Conservation (phyloP, 345 rosid genomes). For the Populus davidiana region DNA sequence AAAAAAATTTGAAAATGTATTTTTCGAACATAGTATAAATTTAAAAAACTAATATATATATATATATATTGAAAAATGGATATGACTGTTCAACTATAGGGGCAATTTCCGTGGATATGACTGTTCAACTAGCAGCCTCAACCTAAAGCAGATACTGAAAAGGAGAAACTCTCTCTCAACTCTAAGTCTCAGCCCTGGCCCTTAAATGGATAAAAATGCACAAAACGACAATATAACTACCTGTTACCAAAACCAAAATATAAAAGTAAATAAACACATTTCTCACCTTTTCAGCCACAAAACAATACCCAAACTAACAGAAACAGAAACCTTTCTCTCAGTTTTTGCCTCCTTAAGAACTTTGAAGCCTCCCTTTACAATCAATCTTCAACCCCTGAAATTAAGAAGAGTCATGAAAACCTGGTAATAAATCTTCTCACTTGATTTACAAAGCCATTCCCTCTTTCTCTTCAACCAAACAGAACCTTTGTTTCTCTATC, state of each 20-base stretch:
- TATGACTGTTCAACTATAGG: neutral
- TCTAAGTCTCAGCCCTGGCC: neutral
- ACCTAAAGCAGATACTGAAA: neutral
- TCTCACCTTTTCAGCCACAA: neutral
- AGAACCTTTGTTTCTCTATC: neutral
- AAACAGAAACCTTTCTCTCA: slow-evolving; percentile 16
- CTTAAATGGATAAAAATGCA: neutral
- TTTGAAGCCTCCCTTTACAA: neutral
- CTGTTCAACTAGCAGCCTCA: neutral
- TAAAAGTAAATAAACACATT: neutral
- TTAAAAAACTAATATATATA: too few relatives aligned
- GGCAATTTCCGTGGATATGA: neutral
- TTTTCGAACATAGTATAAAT: too few relatives aligned
- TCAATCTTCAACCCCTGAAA: neutral
- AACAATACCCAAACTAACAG: slow-evolving; percentile 4
- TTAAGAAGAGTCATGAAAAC: neutral
- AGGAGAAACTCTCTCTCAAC: neutral
- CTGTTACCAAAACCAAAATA: slow-evolving; percentile 2
- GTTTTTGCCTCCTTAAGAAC: slow-evolving; percentile 12
- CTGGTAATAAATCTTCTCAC: neutral
- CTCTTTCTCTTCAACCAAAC: neutral
- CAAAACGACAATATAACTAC: slow-evolving; percentile 11
- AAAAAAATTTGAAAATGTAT: too few relatives aligned
- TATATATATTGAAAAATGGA: neutral
- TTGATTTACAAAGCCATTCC: neutral